Conservation (phyloP, 805 yeast genomes). For the Ogataea polymorpha region DNA sequence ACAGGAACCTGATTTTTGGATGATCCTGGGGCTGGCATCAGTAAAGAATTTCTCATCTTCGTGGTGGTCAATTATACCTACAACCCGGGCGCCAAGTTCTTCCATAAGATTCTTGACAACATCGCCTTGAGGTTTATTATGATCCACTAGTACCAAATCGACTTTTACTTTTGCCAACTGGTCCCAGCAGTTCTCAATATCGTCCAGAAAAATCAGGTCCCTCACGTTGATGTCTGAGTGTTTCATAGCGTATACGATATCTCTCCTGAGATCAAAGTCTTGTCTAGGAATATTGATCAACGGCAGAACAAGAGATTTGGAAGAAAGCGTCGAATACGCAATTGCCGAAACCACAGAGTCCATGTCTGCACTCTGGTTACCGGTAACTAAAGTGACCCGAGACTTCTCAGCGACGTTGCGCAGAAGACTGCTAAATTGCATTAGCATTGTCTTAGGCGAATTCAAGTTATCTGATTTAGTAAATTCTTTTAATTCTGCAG, state of each 20-base stretch:
- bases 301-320: slow-evolving; percentile 45
- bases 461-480: neutral
- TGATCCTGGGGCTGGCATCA: slow-evolving; percentile 58
- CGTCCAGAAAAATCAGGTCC: slow-evolving; percentile 65
- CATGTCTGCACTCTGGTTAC: slow-evolving; percentile 85
- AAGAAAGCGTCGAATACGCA: slow-evolving; percentile 59
- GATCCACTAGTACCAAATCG: slow-evolving; percentile 73
- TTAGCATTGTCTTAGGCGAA: neutral
- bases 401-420: slow-evolving; percentile 3
- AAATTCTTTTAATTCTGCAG: slow-evolving; percentile 3
- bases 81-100: slow-evolving; percentile 34
- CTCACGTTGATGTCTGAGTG: slow-evolving; percentile 44
- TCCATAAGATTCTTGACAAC: slow-evolving; percentile 32
- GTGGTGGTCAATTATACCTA: slow-evolving; percentile 84
- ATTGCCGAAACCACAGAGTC: slow-evolving; percentile 84
- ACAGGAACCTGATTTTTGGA: slow-evolving; percentile 73
- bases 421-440: neutral
- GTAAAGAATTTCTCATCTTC: slow-evolving; percentile 56
- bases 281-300: slow-evolving; percentile 65
- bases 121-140: slow-evolving; percentile 62
- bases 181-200: slow-evolving; percentile 36
- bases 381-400: slow-evolving; percentile 49
- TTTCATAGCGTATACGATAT: slow-evolving; percentile 54
- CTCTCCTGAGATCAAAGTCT: slow-evolving; percentile 71
- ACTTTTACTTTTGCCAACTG: slow-evolving; percentile 19